These are phyloP conservation scores for Coprinopsis strossmayeri DNA, from an alignment of 768 basidiomycete species.

Conservation along the genomic window DNA sequence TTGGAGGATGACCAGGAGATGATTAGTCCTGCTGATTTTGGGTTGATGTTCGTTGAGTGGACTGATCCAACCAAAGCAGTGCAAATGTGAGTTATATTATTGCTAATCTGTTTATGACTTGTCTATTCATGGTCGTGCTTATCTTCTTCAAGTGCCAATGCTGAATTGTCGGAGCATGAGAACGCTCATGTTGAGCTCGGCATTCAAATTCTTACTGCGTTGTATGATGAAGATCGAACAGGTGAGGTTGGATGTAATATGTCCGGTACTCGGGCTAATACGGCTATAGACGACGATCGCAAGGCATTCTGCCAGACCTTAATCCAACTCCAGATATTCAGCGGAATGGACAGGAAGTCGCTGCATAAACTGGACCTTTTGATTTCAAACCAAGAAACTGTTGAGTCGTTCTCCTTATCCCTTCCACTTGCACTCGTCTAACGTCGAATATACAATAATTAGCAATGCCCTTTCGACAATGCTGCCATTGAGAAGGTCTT, in stretches of 20 bases:
- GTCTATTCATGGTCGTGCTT: not conserved
- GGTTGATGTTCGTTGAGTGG: conserved; percentile 82
- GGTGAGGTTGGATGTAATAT: too few species aligned
- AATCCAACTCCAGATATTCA: conserved; percentile 48
- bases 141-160: conserved; percentile 6
- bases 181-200: conserved; percentile 53
- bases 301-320: conserved; percentile 62
- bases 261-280: not conserved
- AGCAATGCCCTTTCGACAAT: conserved; percentile 60
- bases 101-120: not conserved
- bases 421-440: conserved; percentile 3
- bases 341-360: conserved; percentile 26
- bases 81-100: conserved; percentile 26
- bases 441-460: not conserved
- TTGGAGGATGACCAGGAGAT: conserved; percentile 70
- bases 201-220: conserved; percentile 42
- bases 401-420: conserved; percentile 17
- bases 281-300: conserved; percentile 45
- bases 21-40: conserved; percentile 67
- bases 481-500: conserved; percentile 46
- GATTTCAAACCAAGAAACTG: conserved; percentile 44
- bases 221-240: conserved; percentile 41
- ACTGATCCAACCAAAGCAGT: conserved; percentile 74
- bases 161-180: conserved; percentile 11
- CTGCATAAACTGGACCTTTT: conserved; percentile 44